phyloP scores from a whole-genome alignment of 2,329 filamentous ascomycete species.

The Stagonosporopsis rhizophila region DNA sequence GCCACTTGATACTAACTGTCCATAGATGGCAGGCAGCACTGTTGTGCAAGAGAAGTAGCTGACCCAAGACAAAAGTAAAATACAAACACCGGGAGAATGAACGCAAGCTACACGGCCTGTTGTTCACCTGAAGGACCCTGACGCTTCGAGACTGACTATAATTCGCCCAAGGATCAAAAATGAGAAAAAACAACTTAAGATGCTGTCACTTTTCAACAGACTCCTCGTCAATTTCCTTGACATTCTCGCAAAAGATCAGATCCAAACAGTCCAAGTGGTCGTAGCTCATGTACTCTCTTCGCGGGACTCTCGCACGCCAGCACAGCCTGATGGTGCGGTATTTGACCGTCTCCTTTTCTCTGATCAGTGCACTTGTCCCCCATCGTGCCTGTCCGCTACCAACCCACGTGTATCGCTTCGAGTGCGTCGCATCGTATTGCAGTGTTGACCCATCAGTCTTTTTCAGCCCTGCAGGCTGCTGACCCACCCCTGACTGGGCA shows the following conservation, averaged over 20 bases:
- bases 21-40: not conserved
- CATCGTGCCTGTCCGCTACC: slow-evolving; percentile 20
- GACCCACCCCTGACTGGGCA: not conserved
- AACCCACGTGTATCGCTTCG: slow-evolving; percentile 27
- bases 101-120: not conserved
- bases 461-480: slow-evolving; percentile 1
- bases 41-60: not conserved
- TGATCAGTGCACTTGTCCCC: slow-evolving; percentile 14
- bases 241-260: slow-evolving; percentile 3
- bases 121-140: no score
- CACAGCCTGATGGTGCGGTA: slow-evolving; percentile 27
- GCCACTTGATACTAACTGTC: not conserved
- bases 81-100: not conserved
- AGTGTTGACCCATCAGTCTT: slow-evolving; percentile 20
- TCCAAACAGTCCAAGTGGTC: slow-evolving; percentile 33
- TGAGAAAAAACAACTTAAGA: not conserved
- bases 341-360: slow-evolving; percentile 14
- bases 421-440: slow-evolving; percentile 16
- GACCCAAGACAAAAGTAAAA: not conserved
- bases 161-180: not conserved
- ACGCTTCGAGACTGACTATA: not conserved
- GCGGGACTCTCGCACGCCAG: slow-evolving; percentile 29
- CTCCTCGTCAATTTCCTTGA: not conserved
- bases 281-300: slow-evolving; percentile 34
- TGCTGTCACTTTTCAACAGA: not conserved